Conservation (phyloP, 176 grass and related monocot genomes). For the Juncus inflexus region DNA sequence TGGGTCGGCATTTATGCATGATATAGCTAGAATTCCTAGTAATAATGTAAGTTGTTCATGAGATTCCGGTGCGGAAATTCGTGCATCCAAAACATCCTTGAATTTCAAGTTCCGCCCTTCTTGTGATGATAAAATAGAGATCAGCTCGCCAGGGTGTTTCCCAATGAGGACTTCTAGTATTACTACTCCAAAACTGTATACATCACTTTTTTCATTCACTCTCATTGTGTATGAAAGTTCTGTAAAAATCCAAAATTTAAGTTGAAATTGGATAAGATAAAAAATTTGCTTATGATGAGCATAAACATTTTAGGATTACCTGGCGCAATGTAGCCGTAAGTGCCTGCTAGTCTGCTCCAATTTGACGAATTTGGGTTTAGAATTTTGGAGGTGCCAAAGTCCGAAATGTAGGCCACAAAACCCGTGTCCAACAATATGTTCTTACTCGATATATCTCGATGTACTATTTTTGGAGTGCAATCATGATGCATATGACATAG, state of each 20-base stretch:
- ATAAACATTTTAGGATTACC: conserved; percentile 29
- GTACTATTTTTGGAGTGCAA: conserved; percentile 49
- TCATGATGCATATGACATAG: conserved; percentile 75
- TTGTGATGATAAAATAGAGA: conserved; percentile 23
- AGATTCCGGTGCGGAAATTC: no score
- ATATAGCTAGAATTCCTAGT: no score
- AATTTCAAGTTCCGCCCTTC: no score
- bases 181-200: no score
- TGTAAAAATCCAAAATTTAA: no score
- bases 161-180: conserved; percentile 38
- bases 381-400: conserved; percentile 64
- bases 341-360: conserved; percentile 49
- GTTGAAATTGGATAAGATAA: background rate
- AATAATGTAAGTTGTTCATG: no score
- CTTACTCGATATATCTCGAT: conserved; percentile 57
- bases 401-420: conserved; percentile 50
- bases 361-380: conserved; percentile 31
- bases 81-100: no score
- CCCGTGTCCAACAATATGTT: conserved; percentile 52
- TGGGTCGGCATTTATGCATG: no score
- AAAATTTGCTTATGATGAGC: background rate
- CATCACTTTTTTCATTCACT: conserved; percentile 72
- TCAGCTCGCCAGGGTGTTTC: conserved; percentile 44
- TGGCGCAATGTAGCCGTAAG: conserved; percentile 87
- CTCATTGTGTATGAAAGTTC: conserved; percentile 70